Base-by-base conservation (phyloP, 768 basidiomycete species). In the Vararia minispora region DNA sequence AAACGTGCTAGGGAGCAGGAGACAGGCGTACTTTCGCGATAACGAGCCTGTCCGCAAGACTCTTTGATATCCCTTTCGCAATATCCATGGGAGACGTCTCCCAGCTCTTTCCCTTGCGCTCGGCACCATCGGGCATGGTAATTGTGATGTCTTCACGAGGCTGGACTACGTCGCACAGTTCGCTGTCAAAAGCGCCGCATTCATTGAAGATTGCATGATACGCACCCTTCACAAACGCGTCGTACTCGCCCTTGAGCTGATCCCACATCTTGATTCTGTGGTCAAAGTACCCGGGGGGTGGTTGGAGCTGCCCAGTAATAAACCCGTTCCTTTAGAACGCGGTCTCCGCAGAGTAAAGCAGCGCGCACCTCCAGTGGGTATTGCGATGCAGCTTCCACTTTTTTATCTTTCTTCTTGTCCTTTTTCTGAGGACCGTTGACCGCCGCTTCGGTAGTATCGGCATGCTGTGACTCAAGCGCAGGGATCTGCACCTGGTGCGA, bases 1-100 rank as follows among this genome's bases (percentile, higher is more conserved):
- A 41, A 7, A 42, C n/a, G 12, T n/a, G 18, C 10, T 37, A 20
- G 24, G 17, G 9, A n/a, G 11, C 27, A 35, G 14, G 25, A 17
- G 1, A n/a, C 16, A 39, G 22, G 51, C 63, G 35, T 40, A 82
- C 91, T 71, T 98, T 97, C 24, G 91, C 82, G 53, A 98, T 97
- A 48, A 99, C 89, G 44, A 84, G 66, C 29, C 79, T 73, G 45
- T 99, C 94, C 0, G 92, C 76, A 14, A 95, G 65, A 51, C 81
- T 78, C 59, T 88, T 86, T 12, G 85, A 82, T 33, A 99, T 68
- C 50, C 77, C 78, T 56, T 86, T 84, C 31, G 94, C 92, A 42
- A 99, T 63, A 51, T 84, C 76, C 76, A 97, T 73, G 2, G 95
- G 95, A 40, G 74, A 83, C 14, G 94, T 97, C 65, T 95, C 87